Evolutionary conservation across 495 filamentous ascomycete genomes (phyloP).

Genomic region (Chaetomium tenue): DNA sequence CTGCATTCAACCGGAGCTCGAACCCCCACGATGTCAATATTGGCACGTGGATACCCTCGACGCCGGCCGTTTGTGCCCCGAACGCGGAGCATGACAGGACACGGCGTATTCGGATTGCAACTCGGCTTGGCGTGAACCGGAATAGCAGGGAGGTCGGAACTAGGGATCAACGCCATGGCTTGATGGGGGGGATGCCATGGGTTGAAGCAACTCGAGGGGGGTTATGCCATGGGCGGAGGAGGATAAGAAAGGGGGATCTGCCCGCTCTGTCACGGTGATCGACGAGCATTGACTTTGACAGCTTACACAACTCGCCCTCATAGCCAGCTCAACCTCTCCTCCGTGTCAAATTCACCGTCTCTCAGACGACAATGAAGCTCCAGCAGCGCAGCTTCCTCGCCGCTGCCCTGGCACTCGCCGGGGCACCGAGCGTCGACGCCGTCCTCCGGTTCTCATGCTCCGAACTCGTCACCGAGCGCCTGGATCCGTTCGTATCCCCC

Average conservation of each 20-base stretch:
- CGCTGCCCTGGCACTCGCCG: slow-evolving; percentile 20
- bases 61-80: not conserved
- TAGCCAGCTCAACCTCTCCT: not conserved
- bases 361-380: slow-evolving; percentile 2
- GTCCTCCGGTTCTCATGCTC: slow-evolving; percentile 63
- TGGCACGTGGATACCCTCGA: not conserved
- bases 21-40: slow-evolving; percentile 1
- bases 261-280: not conserved
- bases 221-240: not conserved
- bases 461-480: slow-evolving; percentile 29
- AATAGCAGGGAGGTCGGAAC: not conserved
- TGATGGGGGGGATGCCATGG: not conserved
- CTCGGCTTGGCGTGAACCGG: not conserved
- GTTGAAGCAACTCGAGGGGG: not conserved
- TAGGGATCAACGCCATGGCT: not conserved
- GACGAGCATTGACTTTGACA: not conserved
- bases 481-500: slow-evolving; percentile 27
- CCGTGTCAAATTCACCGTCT: not conserved
- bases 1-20: slow-evolving; percentile 15
- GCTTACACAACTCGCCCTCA: not conserved
- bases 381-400: slow-evolving; percentile 14
- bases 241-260: slow-evolving; percentile 10
- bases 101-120: not conserved
- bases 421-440: slow-evolving; percentile 18
- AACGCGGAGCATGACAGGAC: not conserved